Evolutionary conservation across 805 yeast species (phyloP).

Genomic region (Wickerhamiella nectarea): DNA sequence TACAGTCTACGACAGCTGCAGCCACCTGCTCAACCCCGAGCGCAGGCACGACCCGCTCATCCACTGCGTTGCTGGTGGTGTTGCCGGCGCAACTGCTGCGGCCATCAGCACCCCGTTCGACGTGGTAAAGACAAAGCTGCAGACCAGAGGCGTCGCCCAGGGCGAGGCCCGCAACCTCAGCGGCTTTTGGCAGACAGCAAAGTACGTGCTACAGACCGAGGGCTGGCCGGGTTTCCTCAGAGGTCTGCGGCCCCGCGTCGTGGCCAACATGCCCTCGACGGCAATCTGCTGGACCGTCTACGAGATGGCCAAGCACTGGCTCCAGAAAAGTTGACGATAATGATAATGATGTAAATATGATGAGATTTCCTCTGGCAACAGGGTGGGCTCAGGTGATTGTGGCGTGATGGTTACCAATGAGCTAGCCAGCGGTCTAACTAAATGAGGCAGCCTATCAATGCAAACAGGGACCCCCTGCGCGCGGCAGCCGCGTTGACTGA

Average conservation of each 20-base stretch:
- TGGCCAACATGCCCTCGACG: slow-evolving; percentile 87
- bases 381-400: not conserved
- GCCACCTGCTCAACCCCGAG: slow-evolving; percentile 67
- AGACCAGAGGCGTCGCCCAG: slow-evolving; percentile 44
- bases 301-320: slow-evolving; percentile 68
- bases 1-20: slow-evolving; percentile 75
- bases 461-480: no score
- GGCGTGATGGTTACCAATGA: no score
- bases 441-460: not conserved
- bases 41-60: slow-evolving; percentile 68
- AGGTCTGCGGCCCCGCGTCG: slow-evolving; percentile 82
- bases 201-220: slow-evolving; percentile 37
- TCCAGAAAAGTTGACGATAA: not conserved
- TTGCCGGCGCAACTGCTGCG: slow-evolving; percentile 91
- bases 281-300: slow-evolving; percentile 97
- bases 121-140: slow-evolving; percentile 77
- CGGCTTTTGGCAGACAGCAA: slow-evolving; percentile 60
- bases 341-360: not conserved
- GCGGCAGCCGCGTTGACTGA: no score
- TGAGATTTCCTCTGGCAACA: not conserved
- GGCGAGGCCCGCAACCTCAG: slow-evolving; percentile 38
- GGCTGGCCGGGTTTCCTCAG: slow-evolving; percentile 54
- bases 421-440: not conserved
- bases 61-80: slow-evolving; percentile 86
- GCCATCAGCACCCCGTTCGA: slow-evolving; percentile 92